Base-by-base conservation (phyloP, 2,329 filamentous ascomycete species). In the Pestalotiopsis sp. region DNA sequence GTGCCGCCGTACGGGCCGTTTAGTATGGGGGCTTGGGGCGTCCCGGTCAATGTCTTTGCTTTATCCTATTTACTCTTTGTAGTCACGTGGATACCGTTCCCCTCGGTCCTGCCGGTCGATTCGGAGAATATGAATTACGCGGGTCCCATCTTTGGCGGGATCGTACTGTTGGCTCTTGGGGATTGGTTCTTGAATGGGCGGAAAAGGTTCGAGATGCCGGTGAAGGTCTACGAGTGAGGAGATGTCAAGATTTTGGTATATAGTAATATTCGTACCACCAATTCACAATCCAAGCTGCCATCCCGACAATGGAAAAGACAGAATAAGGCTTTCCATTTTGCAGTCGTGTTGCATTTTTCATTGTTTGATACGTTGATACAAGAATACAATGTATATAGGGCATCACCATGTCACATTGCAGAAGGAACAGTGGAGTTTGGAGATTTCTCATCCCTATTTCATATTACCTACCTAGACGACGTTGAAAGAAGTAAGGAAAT, bases 71-170 rank as follows among this genome's bases (percentile, higher is more conserved):
- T 64, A 2, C 11, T 31, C 13, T 64, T 64, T 2, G 27, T 64
- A 4, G 39, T 64, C 13, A 52, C 61, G 4, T 64, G 61, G 61
- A 64, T 64, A n/a, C 61, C 61, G 20, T 52, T 64, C 41, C 61
- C 61, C 6, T 45, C 61, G 20, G 61, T 49, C 2, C 1, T 64
- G 20, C 61, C 61, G 1, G 39, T 64, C 61, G 36, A 41, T 23
- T 25, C 20, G 38, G 23, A 64, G 2, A 45, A 45, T 38, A 64
- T 65, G 64, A 55, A 65, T 20, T 65, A 65, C 14, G 52, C 25
- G 2, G 64, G 64, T 3, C 64, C 64, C 23, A 38, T 65, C 14
- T 38, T 65, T 25, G 64, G 64, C 45, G 64, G 25, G 1, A 52
- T 64, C 3, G 12, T 64, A 3, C 4, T 64, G 38, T n/a, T 45